These are phyloP conservation scores for Saccharomycopsis synnaedendra DNA, from an alignment of 805 yeast genomes.

Conservation along the genomic window DNA sequence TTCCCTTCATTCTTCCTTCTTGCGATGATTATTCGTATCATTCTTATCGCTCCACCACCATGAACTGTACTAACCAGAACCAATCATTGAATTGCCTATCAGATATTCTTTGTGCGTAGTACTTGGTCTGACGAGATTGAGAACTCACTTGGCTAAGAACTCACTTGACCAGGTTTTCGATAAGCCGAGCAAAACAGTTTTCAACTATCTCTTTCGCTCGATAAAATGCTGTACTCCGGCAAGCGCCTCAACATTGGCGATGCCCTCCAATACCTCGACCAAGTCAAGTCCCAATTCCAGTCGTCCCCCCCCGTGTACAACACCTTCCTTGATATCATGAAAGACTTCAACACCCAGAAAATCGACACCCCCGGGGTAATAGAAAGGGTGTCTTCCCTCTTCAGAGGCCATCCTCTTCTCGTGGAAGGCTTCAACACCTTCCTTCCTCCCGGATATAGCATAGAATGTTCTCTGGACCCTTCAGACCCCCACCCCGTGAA, in stretches of 20 bases:
- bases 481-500: constrained; percentile 84
- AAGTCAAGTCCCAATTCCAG: constrained; percentile 86
- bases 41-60: no score
- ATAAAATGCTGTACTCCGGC: background rate
- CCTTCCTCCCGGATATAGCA: constrained; percentile 91
- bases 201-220: background rate
- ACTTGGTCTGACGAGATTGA: no score
- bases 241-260: constrained; percentile 87
- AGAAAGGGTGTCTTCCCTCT: constrained; percentile 83
- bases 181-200: no score
- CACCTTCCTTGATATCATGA: constrained; percentile 94
- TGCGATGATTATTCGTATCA: no score
- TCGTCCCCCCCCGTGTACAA: constrained; percentile 92
- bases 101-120: no score
- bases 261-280: constrained; percentile 90
- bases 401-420: constrained; percentile 85
- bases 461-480: constrained; percentile 84
- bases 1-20: no score
- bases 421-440: constrained; percentile 97
- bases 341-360: constrained; percentile 90
- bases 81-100: no score
- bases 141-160: no score
- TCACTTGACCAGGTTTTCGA: no score
- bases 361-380: constrained; percentile 98
- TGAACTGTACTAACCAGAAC: no score